Evolutionary conservation across 106 monocot genomes (phyloP).

Genomic region (Allium sativum): DNA sequence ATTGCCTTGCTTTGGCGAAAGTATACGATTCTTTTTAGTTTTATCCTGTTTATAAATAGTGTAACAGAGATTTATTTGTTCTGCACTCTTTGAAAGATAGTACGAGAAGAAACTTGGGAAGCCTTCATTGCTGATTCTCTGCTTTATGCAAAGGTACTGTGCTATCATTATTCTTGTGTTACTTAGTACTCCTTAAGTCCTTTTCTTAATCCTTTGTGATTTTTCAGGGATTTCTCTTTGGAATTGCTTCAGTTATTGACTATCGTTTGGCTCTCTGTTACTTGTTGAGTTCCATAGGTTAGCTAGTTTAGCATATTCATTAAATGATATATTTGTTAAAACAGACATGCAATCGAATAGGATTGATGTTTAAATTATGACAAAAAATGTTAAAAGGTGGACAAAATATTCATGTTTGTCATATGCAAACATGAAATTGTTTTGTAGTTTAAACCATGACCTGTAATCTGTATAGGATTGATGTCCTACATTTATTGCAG

Average conservation of each 20-base stretch:
- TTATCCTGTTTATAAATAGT: no score
- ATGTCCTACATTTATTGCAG: no score
- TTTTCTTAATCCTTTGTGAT: neutral
- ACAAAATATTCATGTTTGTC: neutral
- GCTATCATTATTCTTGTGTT: slow-evolving; percentile 1
- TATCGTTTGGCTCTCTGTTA: slow-evolving; percentile 54
- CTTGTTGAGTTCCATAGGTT: slow-evolving; percentile 56
- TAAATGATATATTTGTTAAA: no score
- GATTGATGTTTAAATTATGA: no score
- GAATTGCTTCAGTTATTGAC: slow-evolving; percentile 41
- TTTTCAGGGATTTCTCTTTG: slow-evolving; percentile 65
- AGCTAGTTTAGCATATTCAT: neutral
- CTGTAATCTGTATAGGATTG: neutral
- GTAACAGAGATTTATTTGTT: no score
- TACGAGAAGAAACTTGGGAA: slow-evolving; percentile 75
- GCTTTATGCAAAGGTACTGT: slow-evolving; percentile 67
- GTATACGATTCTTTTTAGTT: no score
- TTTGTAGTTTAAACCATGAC: neutral
- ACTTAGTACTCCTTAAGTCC: neutral
- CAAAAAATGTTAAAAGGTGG: neutral
- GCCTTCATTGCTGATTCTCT: slow-evolving; percentile 50
- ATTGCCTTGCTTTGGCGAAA: no score
- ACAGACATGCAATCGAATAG: no score
- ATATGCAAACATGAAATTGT: neutral
- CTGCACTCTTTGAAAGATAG: slow-evolving; percentile 32